Evolutionary conservation across 805 yeast genomes (phyloP), one percentile per base, ranked within the genome.

Genomic region (Kodamaea fukazawae): DNA sequence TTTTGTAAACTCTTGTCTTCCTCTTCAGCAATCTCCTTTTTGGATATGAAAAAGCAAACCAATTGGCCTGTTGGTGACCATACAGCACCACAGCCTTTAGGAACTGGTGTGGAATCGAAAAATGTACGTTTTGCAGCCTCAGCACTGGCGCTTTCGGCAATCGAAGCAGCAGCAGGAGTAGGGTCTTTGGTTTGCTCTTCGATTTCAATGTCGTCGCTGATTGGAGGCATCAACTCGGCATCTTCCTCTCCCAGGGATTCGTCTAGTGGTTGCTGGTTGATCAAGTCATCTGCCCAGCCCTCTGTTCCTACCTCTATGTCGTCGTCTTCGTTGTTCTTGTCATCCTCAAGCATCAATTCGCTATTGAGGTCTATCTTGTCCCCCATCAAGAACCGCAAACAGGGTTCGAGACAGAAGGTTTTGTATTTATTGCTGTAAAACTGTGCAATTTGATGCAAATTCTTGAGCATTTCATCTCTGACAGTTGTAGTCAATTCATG

Each of bases 61-160:
- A 90, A 65, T 43, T 78, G 78, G 0, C 96, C 96, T 3, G 78
- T 74, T 9, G 79, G 73, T 0, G 95, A 73, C 96, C 96, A 90
- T 1, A 78, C 68, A 0, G 96, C 96, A 7, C 96, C 96, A 65
- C 96, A 90, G 7, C 89, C 93, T 54, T 86, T 89, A 0, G 97
- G 96, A 10, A 90, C 74, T 0, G 97, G 97, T 0, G 96, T 86
- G 29, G 87, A 81, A 54, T 87, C 95, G 52, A 80, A 75, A 3
- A 70, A 52, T 1, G 67, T 46, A 32, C 17, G 42, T 27, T 29
- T 40, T 30, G 46, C 50, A 28, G 26, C 30, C 4, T 13, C 17
- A 7, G 15, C 27, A 9, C 32, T 17, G 9, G 38, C 26, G 12
- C 18, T 31, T 52, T 55, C 20, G 46, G 36, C 18, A 50, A 23